Conservation (phyloP, 306 rosid genomes). For the Fagus sylvatica region DNA sequence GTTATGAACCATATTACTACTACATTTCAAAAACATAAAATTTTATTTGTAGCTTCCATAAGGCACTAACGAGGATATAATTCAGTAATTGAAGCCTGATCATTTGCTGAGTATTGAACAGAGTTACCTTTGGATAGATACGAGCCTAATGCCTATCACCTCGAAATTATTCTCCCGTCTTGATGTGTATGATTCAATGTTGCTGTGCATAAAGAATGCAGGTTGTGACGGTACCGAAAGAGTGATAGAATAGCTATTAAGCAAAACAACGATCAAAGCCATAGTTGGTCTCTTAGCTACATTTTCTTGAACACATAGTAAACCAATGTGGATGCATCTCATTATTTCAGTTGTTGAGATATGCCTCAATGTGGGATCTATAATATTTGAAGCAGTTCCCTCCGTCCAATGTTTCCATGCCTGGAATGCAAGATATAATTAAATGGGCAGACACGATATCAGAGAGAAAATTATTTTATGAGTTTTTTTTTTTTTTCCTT, state of each 20-base stretch:
- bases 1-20: no score
- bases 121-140: no score
- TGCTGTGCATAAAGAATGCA: constrained; percentile 33
- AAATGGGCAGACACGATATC: neutral
- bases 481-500: no score
- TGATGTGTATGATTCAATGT: neutral
- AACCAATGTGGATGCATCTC: constrained; percentile 56
- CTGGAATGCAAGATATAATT: neutral
- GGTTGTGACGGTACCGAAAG: constrained; percentile 39
- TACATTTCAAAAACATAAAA: no score
- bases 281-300: constrained; percentile 42
- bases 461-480: no score
- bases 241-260: constrained; percentile 29
- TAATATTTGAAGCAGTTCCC: neutral
- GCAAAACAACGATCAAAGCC: constrained; percentile 36
- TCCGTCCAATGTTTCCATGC: constrained; percentile 16
- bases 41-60: no score
- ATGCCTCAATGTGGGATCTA: no score
- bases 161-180: no score
- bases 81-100: constrained; percentile 27
- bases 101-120: neutral
- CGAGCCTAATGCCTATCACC: no score
- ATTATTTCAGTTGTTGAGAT: no score
- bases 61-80: constrained; percentile 32
- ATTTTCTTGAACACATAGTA: constrained; percentile 54